Base-by-base conservation (phyloP, 129 eudicot genomes). In the Mikania micrantha region DNA sequence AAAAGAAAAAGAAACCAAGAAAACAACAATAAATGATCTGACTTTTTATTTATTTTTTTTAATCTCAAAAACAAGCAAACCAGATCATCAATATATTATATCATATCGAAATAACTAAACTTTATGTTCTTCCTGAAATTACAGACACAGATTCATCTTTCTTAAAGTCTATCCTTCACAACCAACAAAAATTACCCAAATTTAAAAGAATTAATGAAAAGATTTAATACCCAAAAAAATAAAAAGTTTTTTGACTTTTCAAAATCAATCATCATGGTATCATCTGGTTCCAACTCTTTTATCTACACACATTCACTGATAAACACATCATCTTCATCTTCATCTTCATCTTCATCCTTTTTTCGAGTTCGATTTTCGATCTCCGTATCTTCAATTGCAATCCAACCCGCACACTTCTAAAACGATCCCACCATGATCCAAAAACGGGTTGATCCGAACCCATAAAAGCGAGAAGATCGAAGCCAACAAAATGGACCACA, bases 381-480 rank as follows among this genome's bases (percentile, higher is more conserved):
- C 19, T 39, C 5, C 22, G 2, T 66, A 47, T 35, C 74, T 71
- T 78, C 80, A 89, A 67, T 83, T 73, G 74, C 93, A 89, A 65
- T 89, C 87, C 81, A 89, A 75, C 67, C 93, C 93, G 48, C 96
- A 89, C 28, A 85, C 87, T 73, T 89, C 96, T 29, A 89, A 76
- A 12, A 89, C 93, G 58, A 85, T 79, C n/a, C 96, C 96, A 35
- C 75, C 83, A 41, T 72, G 80, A 0, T 74, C 57, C 73, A 86
- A 36, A 63, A 89, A 89, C 32, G 96, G 96, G 76, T 89, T 89
- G 66, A 89, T 73, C 20, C 96, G 77, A 40, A 89, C 93, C 96
- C 93, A 88, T 15, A 88, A 70, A 42, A 88, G 85, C 9, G 96
- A 88, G 74, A 88, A 85, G 25, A 88, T 88, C 4, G 96, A 88